Percentiles rank a stretch among this genome's conserved stretches.
phyloP scores from a whole-genome alignment of 2,329 filamentous ascomycete species.

The Lanzia echinophila region DNA sequence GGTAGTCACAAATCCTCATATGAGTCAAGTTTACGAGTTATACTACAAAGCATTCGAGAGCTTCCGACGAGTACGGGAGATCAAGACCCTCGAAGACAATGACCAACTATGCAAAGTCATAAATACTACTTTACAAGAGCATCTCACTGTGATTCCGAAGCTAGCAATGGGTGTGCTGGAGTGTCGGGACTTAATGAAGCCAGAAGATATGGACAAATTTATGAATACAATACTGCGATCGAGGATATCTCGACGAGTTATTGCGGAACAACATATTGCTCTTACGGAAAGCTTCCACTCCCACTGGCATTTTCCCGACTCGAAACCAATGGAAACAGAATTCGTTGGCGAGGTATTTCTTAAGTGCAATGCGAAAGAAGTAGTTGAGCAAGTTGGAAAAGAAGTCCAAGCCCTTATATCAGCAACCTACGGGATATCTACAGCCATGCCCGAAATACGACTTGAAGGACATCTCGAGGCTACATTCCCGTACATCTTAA shows the following conservation, averaged over 20 bases:
- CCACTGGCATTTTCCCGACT: constrained; percentile 80
- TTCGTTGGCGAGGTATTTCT: constrained; percentile 96
- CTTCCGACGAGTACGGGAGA: constrained; percentile 76
- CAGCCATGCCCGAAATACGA: constrained; percentile 70
- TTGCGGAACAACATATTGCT: constrained; percentile 93
- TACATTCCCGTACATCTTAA: constrained; percentile 93
- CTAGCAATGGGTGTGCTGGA: constrained; percentile 92
- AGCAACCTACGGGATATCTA: constrained; percentile 65
- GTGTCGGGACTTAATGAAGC: constrained; percentile 73
- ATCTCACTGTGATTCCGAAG: constrained; percentile 89
- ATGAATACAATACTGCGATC: constrained; percentile 92
- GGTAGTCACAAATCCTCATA: constrained; percentile 90
- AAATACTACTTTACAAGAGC: constrained; percentile 71
- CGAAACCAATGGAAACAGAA: constrained; percentile 53
- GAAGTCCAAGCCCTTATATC: constrained; percentile 69
- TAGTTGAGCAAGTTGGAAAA: constrained; percentile 75
- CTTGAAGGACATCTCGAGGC: constrained; percentile 81
- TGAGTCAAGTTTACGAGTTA: constrained; percentile 90
- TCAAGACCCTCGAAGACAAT: constrained; percentile 83
- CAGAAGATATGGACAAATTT: constrained; percentile 79
- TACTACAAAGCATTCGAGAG: constrained; percentile 96
- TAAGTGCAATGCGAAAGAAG: constrained; percentile 83
- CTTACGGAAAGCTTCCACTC: constrained; percentile 91
- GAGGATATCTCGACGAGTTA: constrained; percentile 89
- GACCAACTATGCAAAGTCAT: constrained; percentile 78